Percentiles rank a stretch among this genome's conserved stretches.
Evolutionary conservation across 805 yeast species (phyloP).

Genomic region (Vanderwaltozyma polyspora): DNA sequence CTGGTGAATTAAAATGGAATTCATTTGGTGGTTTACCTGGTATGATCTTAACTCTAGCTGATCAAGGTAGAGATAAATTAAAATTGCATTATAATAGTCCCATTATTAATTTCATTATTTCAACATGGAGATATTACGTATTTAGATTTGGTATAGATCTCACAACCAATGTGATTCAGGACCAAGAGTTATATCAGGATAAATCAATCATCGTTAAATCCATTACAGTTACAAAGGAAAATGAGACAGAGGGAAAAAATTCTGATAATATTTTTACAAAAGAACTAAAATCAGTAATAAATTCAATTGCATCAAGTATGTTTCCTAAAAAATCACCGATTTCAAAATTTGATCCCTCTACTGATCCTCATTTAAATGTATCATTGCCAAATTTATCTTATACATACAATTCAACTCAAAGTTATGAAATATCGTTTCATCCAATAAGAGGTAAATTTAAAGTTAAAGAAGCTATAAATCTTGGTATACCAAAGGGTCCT

Average conservation of each 20-base stretch:
- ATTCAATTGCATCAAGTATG: slow-evolving; percentile 37
- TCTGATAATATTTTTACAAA: slow-evolving; percentile 3
- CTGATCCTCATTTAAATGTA: slow-evolving; percentile 29
- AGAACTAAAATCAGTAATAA: slow-evolving; percentile 8
- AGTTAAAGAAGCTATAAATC: slow-evolving; percentile 47
- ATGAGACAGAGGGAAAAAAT: neutral
- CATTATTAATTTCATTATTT: slow-evolving; percentile 43
- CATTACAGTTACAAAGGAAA: slow-evolving; percentile 11
- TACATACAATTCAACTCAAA: slow-evolving; percentile 32
- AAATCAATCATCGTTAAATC: slow-evolving; percentile 32
- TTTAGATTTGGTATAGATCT: slow-evolving; percentile 63
- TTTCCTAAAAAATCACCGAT: slow-evolving; percentile 41
- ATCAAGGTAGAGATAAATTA: slow-evolving; percentile 53
- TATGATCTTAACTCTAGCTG: slow-evolving; percentile 66
- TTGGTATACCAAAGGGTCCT: slow-evolving; percentile 62
- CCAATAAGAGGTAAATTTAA: slow-evolving; percentile 71
- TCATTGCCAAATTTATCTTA: slow-evolving; percentile 24
- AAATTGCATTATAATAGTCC: slow-evolving; percentile 43
- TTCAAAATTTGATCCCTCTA: slow-evolving; percentile 27
- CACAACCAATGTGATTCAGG: slow-evolving; percentile 19
- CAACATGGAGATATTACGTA: slow-evolving; percentile 81
- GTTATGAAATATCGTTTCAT: slow-evolving; percentile 55
- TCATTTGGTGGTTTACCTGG: slow-evolving; percentile 93
- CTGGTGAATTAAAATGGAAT: slow-evolving; percentile 71
- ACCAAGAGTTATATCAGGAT: slow-evolving; percentile 21